Evolutionary conservation across 371 early-diverging fungal species (phyloP).

Genomic region (Ordospora colligata): DNA sequence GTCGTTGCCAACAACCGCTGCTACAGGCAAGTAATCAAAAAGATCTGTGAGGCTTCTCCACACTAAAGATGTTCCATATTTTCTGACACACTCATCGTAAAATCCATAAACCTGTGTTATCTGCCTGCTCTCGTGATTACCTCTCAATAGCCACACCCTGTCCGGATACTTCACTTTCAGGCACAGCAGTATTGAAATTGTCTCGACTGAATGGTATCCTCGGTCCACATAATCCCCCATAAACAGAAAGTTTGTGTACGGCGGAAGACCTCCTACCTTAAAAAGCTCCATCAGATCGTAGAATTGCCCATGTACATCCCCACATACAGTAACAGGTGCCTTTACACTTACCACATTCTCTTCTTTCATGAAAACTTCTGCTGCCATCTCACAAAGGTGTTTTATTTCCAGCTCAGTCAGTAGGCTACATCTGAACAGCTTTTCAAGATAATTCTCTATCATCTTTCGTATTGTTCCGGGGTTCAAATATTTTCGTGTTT

Average conservation of each 20-base stretch:
- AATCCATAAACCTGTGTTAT: slow-evolving; percentile 99
- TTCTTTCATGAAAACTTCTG: slow-evolving; percentile 71
- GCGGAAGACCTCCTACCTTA: slow-evolving; percentile 80
- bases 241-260: slow-evolving; percentile 77
- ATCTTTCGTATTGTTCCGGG: slow-evolving; percentile 21
- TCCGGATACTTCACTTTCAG: slow-evolving; percentile 86
- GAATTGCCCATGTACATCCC: slow-evolving; percentile 93
- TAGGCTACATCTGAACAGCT: slow-evolving; percentile 64
- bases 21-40: slow-evolving; percentile 91
- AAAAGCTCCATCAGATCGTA: slow-evolving; percentile 81
- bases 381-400: slow-evolving; percentile 75
- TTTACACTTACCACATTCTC: slow-evolving; percentile 74
- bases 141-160: slow-evolving; percentile 87
- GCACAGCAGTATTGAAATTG: slow-evolving; percentile 82
- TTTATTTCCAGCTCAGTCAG: slow-evolving; percentile 72
- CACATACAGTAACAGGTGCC: slow-evolving; percentile 83
- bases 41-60: slow-evolving; percentile 95
- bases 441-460: slow-evolving; percentile 62
- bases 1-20: slow-evolving; percentile 82
- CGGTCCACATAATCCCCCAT: slow-evolving; percentile 99
- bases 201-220: slow-evolving; percentile 96
- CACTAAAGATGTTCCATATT: slow-evolving; percentile 90
- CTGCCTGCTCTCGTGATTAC: slow-evolving; percentile 95
- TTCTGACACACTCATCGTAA: slow-evolving; percentile 94
- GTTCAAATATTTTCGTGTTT: slow-evolving; percentile 10